phyloP scores from a whole-genome alignment of 1,284 basidiomycete genomes.

The Boletus mariae region DNA sequence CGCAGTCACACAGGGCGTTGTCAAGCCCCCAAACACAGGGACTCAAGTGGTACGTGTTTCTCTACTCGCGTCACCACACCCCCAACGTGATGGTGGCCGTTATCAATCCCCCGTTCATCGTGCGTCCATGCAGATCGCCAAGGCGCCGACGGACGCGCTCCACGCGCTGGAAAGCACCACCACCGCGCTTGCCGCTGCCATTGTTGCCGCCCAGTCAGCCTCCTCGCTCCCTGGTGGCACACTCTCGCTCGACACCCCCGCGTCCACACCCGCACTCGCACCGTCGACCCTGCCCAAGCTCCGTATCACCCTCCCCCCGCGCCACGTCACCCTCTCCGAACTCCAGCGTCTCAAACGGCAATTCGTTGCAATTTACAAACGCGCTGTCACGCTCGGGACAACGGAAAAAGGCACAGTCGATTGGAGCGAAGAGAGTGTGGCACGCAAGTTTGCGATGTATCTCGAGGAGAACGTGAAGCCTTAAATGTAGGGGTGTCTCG shows the following conservation, averaged over 20 bases:
- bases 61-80: not conserved
- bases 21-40: conserved; percentile 87
- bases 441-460: conserved; percentile 73
- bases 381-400: conserved; percentile 82
- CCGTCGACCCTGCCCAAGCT: conserved; percentile 37
- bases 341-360: conserved; percentile 85
- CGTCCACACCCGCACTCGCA: not conserved
- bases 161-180: conserved; percentile 75
- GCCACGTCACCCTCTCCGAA: conserved; percentile 76
- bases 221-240: conserved; percentile 48
- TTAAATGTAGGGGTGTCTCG: conserved; percentile 15
- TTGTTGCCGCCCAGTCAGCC: conserved; percentile 57
- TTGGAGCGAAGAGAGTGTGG: conserved; percentile 74
- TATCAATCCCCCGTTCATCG: conserved; percentile 24
- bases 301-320: conserved; percentile 52
- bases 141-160: conserved; percentile 79
- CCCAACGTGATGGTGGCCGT: not conserved
- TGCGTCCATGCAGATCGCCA: conserved; percentile 48
- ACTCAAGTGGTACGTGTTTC: conserved; percentile 61
- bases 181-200: conserved; percentile 44
- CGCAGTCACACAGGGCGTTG: conserved; percentile 71
- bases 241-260: conserved; percentile 44
- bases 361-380: conserved; percentile 83
- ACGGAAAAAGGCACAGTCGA: conserved; percentile 73
- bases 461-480: conserved; percentile 68